A percentile compares a stretch with the other conserved stretches of the same genome.
Conservation (phyloP, 2,329 filamentous ascomycete species). For the Ophiocordyceps camponoti-leonardi region DNA sequence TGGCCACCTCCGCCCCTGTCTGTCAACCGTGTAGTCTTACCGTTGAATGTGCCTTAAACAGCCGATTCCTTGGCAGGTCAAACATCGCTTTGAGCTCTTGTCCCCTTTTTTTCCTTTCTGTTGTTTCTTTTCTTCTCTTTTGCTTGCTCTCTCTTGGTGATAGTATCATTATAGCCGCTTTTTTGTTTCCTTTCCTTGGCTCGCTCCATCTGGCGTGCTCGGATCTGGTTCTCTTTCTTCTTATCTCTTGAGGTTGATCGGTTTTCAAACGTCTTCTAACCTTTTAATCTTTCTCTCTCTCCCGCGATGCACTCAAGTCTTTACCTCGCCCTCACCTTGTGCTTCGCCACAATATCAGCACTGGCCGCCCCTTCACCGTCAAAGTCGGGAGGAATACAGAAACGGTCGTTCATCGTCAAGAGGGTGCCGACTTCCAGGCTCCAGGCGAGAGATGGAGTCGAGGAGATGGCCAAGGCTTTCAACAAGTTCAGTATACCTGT, state of each 20-base stretch:
- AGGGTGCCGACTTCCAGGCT: conserved; percentile 38
- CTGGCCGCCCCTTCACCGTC: conserved; percentile 26
- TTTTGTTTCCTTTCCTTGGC: neutral
- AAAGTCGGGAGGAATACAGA: conserved; percentile 17
- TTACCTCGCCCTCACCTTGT: neutral
- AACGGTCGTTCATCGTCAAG: conserved; percentile 45
- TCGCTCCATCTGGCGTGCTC: neutral
- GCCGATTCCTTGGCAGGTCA: too few relatives aligned
- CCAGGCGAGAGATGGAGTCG: conserved; percentile 35
- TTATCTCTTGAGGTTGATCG: neutral
- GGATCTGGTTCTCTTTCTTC: neutral
- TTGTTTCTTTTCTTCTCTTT: neutral
- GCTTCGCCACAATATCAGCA: conserved; percentile 19
- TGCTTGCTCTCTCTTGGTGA: neutral
- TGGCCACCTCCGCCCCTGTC: neutral
- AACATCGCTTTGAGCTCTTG: neutral
- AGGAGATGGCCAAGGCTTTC: conserved; percentile 47
- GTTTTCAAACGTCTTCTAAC: neutral
- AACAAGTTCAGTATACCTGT: conserved; percentile 46
- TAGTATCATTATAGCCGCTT: neutral
- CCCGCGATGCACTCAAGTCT: neutral
- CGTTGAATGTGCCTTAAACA: too few relatives aligned
- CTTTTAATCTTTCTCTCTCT: neutral
- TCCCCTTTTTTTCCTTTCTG: neutral
- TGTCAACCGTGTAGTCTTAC: neutral